phyloP scores from a whole-genome alignment of 169 alveolate species.

The Plasmodium billcollinsi region DNA sequence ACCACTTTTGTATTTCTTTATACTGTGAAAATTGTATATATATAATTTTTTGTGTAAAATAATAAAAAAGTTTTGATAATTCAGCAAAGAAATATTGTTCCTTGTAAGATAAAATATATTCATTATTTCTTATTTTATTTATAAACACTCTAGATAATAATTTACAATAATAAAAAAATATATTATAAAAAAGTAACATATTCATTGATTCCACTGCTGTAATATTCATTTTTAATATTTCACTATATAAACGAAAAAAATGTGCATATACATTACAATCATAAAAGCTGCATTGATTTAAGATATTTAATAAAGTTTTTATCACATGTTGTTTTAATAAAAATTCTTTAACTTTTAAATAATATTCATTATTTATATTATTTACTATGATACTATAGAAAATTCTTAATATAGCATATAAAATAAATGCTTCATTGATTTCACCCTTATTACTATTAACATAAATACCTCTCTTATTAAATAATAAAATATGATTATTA shows the following conservation, averaged over 20 bases:
- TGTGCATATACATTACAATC: slow-evolving; percentile 76
- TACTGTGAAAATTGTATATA: slow-evolving; percentile 77
- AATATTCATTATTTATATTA: slow-evolving; percentile 47
- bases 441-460: slow-evolving; percentile 59
- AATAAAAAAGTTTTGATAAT: slow-evolving; percentile 36
- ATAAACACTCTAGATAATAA: slow-evolving; percentile 56
- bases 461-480: slow-evolving; percentile 65
- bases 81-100: slow-evolving; percentile 74
- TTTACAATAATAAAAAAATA: slow-evolving; percentile 59
- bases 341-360: slow-evolving; percentile 33
- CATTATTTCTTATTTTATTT: slow-evolving; percentile 26
- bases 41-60: slow-evolving; percentile 73
- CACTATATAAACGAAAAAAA: slow-evolving; percentile 73
- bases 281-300: slow-evolving; percentile 67
- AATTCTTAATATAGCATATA: slow-evolving; percentile 37
- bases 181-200: slow-evolving; percentile 72
- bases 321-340: slow-evolving; percentile 31
- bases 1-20: slow-evolving; percentile 76
- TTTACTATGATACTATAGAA: slow-evolving; percentile 51
- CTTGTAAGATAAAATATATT: slow-evolving; percentile 33
- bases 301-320: slow-evolving; percentile 25
- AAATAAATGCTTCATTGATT: slow-evolving; percentile 46
- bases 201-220: slow-evolving; percentile 73
- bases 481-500: slow-evolving; percentile 17
- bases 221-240: slow-evolving; percentile 45